Evolutionary conservation across 2,329 filamentous ascomycete species (phyloP).

Genomic region (Hypoxylon rubiginosum): DNA sequence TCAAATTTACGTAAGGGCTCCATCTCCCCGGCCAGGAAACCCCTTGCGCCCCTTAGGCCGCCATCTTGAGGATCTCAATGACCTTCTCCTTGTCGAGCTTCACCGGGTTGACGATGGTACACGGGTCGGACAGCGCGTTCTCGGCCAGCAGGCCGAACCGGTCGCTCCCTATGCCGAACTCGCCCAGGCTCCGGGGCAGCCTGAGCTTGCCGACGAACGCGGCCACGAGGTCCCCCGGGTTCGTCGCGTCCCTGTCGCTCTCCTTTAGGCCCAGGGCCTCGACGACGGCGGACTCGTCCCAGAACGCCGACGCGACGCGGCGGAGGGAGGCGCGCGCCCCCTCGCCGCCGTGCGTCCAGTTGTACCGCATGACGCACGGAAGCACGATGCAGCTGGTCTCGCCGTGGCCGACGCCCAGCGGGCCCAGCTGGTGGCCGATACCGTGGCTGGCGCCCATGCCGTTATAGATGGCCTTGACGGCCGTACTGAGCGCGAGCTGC

Average conservation of each 20-base stretch:
- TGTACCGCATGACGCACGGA: slow-evolving; percentile 40
- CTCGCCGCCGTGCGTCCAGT: slow-evolving; percentile 34
- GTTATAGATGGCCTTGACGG: slow-evolving; percentile 12
- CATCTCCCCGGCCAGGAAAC: neutral
- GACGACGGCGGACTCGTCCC: slow-evolving; percentile 30
- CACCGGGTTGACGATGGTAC: slow-evolving; percentile 34
- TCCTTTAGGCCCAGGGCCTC: slow-evolving; percentile 28
- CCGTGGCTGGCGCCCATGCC: slow-evolving; percentile 42
- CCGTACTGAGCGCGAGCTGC: slow-evolving; percentile 26
- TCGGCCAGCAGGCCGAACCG: slow-evolving; percentile 38
- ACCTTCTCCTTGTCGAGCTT: slow-evolving; percentile 40
- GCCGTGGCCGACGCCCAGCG: slow-evolving; percentile 42
- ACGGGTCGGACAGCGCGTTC: slow-evolving; percentile 35
- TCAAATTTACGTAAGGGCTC: neutral
- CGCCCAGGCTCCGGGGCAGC: slow-evolving; percentile 34
- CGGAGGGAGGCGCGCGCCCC: slow-evolving; percentile 21
- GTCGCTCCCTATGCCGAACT: slow-evolving; percentile 40
- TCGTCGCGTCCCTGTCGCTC: slow-evolving; percentile 26
- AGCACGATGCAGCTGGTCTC: slow-evolving; percentile 44
- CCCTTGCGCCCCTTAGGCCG: slow-evolving; percentile 16
- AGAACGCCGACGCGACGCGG: slow-evolving; percentile 28
- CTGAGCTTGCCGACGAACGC: slow-evolving; percentile 37
- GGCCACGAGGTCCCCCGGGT: slow-evolving; percentile 37
- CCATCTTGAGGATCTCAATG: slow-evolving; percentile 43
- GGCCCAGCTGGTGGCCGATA: slow-evolving; percentile 45